These are phyloP conservation scores for Vitis hybrid DNA, from an alignment of 177 flowering plant species.

Conservation along the genomic window DNA sequence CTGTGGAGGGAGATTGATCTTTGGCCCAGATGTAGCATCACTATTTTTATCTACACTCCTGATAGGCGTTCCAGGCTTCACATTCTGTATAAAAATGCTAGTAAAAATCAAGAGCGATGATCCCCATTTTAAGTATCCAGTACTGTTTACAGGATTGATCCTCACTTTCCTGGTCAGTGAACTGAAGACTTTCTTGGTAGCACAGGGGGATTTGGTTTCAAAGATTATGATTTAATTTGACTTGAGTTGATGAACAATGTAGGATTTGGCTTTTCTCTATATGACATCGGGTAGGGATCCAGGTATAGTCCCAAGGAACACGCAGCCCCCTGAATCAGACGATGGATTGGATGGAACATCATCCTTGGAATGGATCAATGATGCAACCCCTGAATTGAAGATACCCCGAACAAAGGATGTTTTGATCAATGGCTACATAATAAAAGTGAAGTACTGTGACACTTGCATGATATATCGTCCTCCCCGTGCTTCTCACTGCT, in stretches of 20 bases:
- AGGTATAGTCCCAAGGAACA: constrained; percentile 80
- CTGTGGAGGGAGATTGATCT: constrained; percentile 75
- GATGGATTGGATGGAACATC: constrained; percentile 32
- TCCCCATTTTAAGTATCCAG: constrained; percentile 20
- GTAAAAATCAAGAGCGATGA: constrained; percentile 27
- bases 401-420: constrained; percentile 31
- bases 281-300: constrained; percentile 88
- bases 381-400: constrained; percentile 42
- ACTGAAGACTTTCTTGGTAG: neutral
- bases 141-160: constrained; percentile 19
- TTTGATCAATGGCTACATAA: constrained; percentile 22
- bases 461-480: constrained; percentile 40
- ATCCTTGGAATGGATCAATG: constrained; percentile 75
- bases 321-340: constrained; percentile 53
- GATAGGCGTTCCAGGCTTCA: constrained; percentile 65
- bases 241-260: constrained; percentile 20
- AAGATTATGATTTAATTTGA: neutral
- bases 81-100: constrained; percentile 58
- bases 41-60: constrained; percentile 53
- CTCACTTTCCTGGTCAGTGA: constrained; percentile 35
- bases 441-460: constrained; percentile 36
- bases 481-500: constrained; percentile 40
- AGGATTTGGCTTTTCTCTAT: constrained; percentile 73
- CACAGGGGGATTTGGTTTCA: neutral
- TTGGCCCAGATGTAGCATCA: constrained; percentile 82